Evolutionary conservation across 2,329 filamentous ascomycete genomes (phyloP).

Genomic region (Aspergillus transmontanensis): DNA sequence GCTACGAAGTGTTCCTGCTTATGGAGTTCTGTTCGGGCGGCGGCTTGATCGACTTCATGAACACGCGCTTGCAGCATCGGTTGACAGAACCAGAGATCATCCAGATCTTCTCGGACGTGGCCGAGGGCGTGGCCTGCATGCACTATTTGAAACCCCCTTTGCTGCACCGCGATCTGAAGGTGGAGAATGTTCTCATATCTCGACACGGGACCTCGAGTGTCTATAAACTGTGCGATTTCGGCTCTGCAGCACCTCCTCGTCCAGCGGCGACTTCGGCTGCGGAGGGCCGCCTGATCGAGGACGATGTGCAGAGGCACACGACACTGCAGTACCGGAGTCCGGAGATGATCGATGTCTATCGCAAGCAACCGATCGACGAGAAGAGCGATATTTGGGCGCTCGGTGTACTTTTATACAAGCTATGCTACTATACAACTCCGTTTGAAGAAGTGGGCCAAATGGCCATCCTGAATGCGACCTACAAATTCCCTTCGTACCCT

Average conservation of each 20-base stretch:
- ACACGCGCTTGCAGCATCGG: conserved; percentile 92
- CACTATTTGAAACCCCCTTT: conserved; percentile 95
- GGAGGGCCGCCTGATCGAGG: conserved; percentile 90
- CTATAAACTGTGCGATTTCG: conserved; percentile 99
- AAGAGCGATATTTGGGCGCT: conserved; percentile 99
- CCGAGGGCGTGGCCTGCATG: conserved; percentile 97
- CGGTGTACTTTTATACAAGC: conserved; percentile 92
- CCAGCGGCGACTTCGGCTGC: conserved; percentile 82
- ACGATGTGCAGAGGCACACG: conserved; percentile 95
- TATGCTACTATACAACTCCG: conserved; percentile 98
- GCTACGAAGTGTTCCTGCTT: conserved; percentile 95
- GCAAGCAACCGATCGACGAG: conserved; percentile 94
- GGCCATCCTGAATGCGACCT: conserved; percentile 94
- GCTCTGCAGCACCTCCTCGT: conserved; percentile 80
- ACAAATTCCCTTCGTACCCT: conserved; percentile 86
- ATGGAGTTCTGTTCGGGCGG: conserved; percentile 98
- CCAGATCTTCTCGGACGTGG: conserved; percentile 93
- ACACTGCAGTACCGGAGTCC: conserved; percentile 97
- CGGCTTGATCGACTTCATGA: conserved; percentile 99
- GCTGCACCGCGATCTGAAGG: conserved; percentile 92
- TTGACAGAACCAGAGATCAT: conserved; percentile 97
- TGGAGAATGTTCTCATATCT: conserved; percentile 95
- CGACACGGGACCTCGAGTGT: conserved; percentile 64
- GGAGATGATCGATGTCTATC: conserved; percentile 98
- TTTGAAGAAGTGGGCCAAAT: conserved; percentile 98